These are phyloP conservation scores for Aspergillus avenaceus DNA, from an alignment of 495 filamentous ascomycete genomes.

Conservation along the genomic window DNA sequence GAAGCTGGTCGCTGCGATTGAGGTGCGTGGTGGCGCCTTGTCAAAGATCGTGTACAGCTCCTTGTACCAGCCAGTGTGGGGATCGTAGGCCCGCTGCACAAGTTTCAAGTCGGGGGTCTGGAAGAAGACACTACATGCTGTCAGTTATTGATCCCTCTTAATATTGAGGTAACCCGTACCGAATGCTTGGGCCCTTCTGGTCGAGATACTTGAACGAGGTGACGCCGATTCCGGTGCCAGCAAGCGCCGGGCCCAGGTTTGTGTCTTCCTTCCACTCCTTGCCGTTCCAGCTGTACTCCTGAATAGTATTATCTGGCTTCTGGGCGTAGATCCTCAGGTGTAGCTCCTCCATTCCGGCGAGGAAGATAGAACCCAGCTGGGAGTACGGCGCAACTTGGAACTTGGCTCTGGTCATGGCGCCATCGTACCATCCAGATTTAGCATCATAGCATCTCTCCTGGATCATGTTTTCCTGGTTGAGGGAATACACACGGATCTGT, in stretches of 20 bases:
- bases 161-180: background rate
- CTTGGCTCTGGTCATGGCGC: conserved; percentile 1
- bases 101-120: conserved; percentile 1
- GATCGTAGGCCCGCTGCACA: conserved; percentile 11
- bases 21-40: background rate
- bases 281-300: conserved; percentile 14
- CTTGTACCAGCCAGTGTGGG: conserved; percentile 15
- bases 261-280: conserved; percentile 9
- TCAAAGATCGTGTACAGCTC: background rate
- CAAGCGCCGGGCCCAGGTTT: conserved; percentile 11
- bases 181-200: background rate
- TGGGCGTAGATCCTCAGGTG: conserved; percentile 12
- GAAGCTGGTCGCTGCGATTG: conserved; percentile 14
- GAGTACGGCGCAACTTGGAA: conserved; percentile 14
- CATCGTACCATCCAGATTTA: conserved; percentile 11
- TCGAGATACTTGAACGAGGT: conserved; percentile 6
- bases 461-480: conserved; percentile 8
- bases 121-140: conserved; percentile 8
- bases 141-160: background rate
- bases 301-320: conserved; percentile 13
- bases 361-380: conserved; percentile 1
- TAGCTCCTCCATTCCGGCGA: conserved; percentile 5
- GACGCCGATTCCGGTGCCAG: conserved; percentile 11
- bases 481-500: conserved; percentile 12
- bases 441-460: conserved; percentile 6